These are phyloP conservation scores for Boletus holoroseus DNA, from an alignment of 1,284 basidiomycete genomes.

Conservation along the genomic window DNA sequence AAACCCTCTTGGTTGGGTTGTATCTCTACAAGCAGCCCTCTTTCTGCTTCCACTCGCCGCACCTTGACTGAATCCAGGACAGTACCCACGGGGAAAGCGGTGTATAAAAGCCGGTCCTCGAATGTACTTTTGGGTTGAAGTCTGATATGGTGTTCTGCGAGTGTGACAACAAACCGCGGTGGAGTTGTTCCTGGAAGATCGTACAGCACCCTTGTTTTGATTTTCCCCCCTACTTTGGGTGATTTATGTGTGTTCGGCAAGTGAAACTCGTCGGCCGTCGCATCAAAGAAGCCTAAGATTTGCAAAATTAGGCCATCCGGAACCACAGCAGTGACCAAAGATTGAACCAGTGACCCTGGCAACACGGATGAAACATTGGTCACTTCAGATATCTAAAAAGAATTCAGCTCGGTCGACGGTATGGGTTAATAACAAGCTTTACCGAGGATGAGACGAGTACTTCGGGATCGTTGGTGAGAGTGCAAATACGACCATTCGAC, in stretches of 20 bases:
- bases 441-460: constrained; percentile 51
- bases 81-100: constrained; percentile 69
- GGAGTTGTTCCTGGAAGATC: constrained; percentile 65
- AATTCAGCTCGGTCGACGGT: constrained; percentile 11
- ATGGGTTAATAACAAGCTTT: constrained; percentile 26
- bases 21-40: constrained; percentile 72
- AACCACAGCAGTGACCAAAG: constrained; percentile 77
- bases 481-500: constrained; percentile 67
- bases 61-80: constrained; percentile 71
- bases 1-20: constrained; percentile 69
- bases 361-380: constrained; percentile 77
- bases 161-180: constrained; percentile 76
- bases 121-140: constrained; percentile 39
- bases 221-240: constrained; percentile 80
- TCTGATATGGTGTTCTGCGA: constrained; percentile 67
- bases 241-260: constrained; percentile 49
- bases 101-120: constrained; percentile 38
- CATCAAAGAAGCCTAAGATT: constrained; percentile 90
- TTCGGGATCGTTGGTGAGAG: constrained; percentile 48
- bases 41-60: constrained; percentile 69
- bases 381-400: constrained; percentile 62
- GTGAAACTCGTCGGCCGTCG: constrained; percentile 84
- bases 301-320: constrained; percentile 84
- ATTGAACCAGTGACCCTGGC: constrained; percentile 84
- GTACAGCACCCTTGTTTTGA: constrained; percentile 87